Conservation (phyloP, 805 yeast genomes). For the Spathaspora hagerdaliae region DNA sequence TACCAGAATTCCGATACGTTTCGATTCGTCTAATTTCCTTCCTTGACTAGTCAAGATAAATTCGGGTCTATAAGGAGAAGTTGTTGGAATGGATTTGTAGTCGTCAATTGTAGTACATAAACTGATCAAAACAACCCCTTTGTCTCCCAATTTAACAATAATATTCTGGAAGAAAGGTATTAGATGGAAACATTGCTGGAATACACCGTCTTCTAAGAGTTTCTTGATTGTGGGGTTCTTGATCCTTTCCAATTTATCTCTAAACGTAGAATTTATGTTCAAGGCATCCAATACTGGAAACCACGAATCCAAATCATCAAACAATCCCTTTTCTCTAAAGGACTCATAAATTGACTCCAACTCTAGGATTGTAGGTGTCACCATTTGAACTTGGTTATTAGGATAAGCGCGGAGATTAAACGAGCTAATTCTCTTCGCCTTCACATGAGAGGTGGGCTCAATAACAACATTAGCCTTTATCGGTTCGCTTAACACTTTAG, state of each 20-base stretch:
- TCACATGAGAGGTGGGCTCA: constrained; percentile 77
- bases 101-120: constrained; percentile 30
- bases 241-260: constrained; percentile 41
- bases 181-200: constrained; percentile 68
- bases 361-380: constrained; percentile 71
- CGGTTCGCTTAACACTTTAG: constrained; percentile 24
- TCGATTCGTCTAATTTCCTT: constrained; percentile 1
- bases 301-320: constrained; percentile 62
- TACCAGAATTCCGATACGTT: constrained; percentile 44
- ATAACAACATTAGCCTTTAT: constrained; percentile 36
- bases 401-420: constrained; percentile 46
- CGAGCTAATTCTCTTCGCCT: constrained; percentile 47
- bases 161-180: constrained; percentile 70
- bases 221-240: constrained; percentile 14
- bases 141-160: constrained; percentile 60
- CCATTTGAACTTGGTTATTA: constrained; percentile 37
- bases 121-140: constrained; percentile 50
- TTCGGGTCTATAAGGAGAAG: constrained; percentile 23
- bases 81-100: constrained; percentile 31
- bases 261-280: constrained; percentile 43
- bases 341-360: constrained; percentile 50
- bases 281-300: constrained; percentile 66
- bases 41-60: constrained; percentile 20
- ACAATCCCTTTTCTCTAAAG: constrained; percentile 36
- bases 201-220: constrained; percentile 39